Evolutionary conservation across 306 rosid genomes (phyloP).

Genomic region (Quercus gilva): DNA sequence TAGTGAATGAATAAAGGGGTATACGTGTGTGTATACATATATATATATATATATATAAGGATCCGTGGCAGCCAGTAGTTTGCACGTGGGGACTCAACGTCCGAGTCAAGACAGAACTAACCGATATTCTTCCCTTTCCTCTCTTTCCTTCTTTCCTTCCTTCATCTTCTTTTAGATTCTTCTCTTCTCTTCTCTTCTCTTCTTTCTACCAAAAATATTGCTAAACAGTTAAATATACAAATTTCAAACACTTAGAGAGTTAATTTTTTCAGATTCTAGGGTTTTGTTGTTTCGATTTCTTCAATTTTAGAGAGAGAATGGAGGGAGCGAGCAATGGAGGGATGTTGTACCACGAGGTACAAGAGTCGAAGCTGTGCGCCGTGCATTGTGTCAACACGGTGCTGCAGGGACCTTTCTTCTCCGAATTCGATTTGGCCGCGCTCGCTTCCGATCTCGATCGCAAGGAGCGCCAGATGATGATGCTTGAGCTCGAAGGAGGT

Average conservation of each 20-base stretch:
- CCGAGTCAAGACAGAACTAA: not conserved
- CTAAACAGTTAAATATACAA: not conserved
- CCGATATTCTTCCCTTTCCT: not conserved
- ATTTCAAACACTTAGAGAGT: not conserved
- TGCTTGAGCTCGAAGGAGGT: slow-evolving; percentile 32
- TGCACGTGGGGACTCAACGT: slow-evolving; percentile 6
- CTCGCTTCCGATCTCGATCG: slow-evolving; percentile 90
- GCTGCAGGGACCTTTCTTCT: slow-evolving; percentile 90
- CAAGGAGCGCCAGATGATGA: slow-evolving; percentile 80
- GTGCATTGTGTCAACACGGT: slow-evolving; percentile 95
- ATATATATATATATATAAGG: no score
- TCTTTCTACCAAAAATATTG: no score
- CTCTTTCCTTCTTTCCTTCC: no score
- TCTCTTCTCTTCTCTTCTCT: no score
- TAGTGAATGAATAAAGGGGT: no score
- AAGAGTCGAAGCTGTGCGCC: slow-evolving; percentile 96
- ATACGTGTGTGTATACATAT: no score
- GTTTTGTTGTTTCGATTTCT: slow-evolving; percentile 12
- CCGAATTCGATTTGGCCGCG: slow-evolving; percentile 97
- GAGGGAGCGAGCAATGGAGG: slow-evolving; percentile 98
- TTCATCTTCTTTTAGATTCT: no score
- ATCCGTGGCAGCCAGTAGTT: not conserved
- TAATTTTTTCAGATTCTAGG: slow-evolving; percentile 25
- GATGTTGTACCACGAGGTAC: slow-evolving; percentile 95
- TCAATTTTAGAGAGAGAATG: slow-evolving; percentile 32